phyloP scores from a whole-genome alignment of 1,139 yeast genomes.

The Hyphopichia wangnamkhiaoensis region DNA sequence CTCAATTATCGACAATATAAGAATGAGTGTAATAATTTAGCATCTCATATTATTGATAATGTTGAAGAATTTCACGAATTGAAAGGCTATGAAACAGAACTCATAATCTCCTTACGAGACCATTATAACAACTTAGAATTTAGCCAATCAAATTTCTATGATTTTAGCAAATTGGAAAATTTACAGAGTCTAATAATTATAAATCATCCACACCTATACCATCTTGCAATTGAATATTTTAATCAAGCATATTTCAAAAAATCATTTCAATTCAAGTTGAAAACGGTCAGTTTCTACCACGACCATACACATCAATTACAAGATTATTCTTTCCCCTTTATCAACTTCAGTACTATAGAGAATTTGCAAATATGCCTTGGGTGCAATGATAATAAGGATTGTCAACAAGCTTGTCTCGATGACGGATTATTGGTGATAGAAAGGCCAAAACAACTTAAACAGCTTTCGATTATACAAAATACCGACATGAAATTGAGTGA shows the following conservation, averaged over 20 bases:
- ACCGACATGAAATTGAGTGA: constrained; percentile 34
- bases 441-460: constrained; percentile 23
- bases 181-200: constrained; percentile 15
- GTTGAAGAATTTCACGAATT: background rate
- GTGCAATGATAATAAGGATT: constrained; percentile 38
- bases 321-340: constrained; percentile 5
- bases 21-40: constrained; percentile 3
- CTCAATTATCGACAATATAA: constrained; percentile 5
- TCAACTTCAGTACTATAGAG: constrained; percentile 19
- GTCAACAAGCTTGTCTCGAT: constrained; percentile 43
- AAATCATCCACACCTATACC: constrained; percentile 12
- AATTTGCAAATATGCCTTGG: constrained; percentile 29
- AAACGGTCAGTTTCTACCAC: constrained; percentile 5
- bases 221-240: constrained; percentile 12
- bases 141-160: background rate
- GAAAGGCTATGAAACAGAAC: constrained; percentile 2
- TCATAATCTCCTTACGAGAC: constrained; percentile 5
- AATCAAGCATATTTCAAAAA: constrained; percentile 5
- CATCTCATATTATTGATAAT: constrained; percentile 13
- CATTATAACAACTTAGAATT: no score
- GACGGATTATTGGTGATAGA: constrained; percentile 30
- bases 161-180: background rate
- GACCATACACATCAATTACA: constrained; percentile 4
- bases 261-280: constrained; percentile 4
- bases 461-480: constrained; percentile 50